Evolutionary conservation across 495 filamentous ascomycete species (phyloP).

Genomic region (Ascodesmis nigricans): DNA sequence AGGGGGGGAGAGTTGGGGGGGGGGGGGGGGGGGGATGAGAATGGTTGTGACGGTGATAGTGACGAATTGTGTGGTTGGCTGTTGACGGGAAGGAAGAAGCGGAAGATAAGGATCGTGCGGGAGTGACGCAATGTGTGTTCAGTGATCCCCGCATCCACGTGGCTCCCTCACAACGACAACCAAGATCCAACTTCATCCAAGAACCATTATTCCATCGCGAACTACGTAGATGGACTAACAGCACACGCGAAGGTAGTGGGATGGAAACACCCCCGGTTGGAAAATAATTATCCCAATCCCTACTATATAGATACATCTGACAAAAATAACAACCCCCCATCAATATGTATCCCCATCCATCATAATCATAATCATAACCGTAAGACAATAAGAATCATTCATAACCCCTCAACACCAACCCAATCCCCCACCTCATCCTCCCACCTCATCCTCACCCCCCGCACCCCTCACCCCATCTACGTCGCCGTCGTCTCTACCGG

Average conservation of each 20-base stretch:
- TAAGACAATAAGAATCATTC: not conserved
- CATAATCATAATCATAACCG: not conserved
- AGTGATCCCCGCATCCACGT: not conserved
- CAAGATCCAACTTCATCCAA: too few relatives aligned
- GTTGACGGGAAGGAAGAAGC: constrained; percentile 3
- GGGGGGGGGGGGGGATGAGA: constrained; percentile 3
- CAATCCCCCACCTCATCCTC: not conserved
- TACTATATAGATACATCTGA: not conserved
- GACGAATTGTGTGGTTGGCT: not conserved
- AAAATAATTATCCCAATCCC: not conserved
- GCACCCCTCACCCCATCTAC: not conserved
- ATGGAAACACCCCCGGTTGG: not conserved
- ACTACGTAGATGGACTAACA: not conserved
- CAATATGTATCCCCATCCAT: too few relatives aligned
- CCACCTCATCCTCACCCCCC: not conserved
- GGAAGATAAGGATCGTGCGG: not conserved
- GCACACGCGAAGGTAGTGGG: not conserved
- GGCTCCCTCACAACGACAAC: too few relatives aligned
- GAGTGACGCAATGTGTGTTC: not conserved
- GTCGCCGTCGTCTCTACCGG: constrained; percentile 1
- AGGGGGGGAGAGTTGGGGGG: constrained; percentile 7
- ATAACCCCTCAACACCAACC: not conserved
- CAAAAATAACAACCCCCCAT: too few relatives aligned
- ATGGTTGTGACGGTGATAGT: not conserved
- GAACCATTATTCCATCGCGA: too few relatives aligned